phyloP scores from a whole-genome alignment of 306 rosid genomes.

The Quercus glauca region DNA sequence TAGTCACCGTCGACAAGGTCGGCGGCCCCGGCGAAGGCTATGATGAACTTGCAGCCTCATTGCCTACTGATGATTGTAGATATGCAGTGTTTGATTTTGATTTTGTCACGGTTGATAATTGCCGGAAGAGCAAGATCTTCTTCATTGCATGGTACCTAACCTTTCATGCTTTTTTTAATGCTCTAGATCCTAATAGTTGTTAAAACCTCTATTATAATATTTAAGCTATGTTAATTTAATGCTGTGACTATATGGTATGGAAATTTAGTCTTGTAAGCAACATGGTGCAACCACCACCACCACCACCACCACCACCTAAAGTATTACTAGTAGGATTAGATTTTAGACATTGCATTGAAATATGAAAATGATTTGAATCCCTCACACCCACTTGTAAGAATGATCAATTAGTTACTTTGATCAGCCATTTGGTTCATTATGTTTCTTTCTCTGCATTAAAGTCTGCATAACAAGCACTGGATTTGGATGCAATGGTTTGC shows the following conservation, averaged over 20 bases:
- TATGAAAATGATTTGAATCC: too few relatives aligned
- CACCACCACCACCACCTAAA: too few relatives aligned
- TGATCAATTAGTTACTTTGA: too few relatives aligned
- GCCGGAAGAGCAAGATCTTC: constrained; percentile 99
- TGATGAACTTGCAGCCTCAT: constrained; percentile 77
- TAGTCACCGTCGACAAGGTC: constrained; percentile 87
- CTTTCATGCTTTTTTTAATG: background rate
- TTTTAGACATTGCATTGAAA: background rate
- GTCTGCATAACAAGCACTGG: background rate
- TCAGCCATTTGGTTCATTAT: too few relatives aligned
- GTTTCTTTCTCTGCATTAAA: too few relatives aligned
- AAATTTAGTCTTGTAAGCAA: background rate
- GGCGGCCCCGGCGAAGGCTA: constrained; percentile 91
- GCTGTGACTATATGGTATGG: background rate
- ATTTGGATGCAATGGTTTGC: background rate
- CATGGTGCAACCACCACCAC: background rate
- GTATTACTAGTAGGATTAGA: too few relatives aligned
- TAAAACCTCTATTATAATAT: background rate
- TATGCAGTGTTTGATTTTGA: constrained; percentile 98
- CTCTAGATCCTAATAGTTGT: background rate
- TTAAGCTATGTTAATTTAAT: background rate
- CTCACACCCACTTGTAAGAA: too few relatives aligned
- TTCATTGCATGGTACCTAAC: constrained; percentile 81
- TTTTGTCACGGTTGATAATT: constrained; percentile 94
- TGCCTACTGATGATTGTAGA: constrained; percentile 88